A percentile compares a stretch with the other conserved stretches of the same genome.
Conservation (phyloP, 768 basidiomycete species). For the Termitomyces sp. region DNA sequence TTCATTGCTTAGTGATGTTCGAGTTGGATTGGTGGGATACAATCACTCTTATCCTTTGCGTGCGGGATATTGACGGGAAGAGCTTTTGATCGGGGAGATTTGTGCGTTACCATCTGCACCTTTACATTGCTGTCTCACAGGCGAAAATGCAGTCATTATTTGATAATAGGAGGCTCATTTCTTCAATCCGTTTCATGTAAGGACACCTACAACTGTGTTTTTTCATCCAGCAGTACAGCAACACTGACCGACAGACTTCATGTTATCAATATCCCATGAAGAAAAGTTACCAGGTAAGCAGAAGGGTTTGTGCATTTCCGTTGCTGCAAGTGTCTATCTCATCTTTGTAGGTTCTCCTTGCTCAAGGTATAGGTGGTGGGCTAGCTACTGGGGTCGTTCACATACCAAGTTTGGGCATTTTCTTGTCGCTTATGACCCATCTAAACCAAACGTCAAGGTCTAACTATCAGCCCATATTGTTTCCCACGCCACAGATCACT, state of each 20-base stretch:
- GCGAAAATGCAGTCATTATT: slow-evolving; percentile 6
- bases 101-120: slow-evolving; percentile 11
- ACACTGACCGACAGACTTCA: slow-evolving; percentile 12
- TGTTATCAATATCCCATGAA: slow-evolving; percentile 25
- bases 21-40: slow-evolving; percentile 48
- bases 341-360: slow-evolving; percentile 30
- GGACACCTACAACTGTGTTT: not conserved
- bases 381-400: slow-evolving; percentile 42
- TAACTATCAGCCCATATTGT: slow-evolving; percentile 41
- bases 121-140: not conserved
- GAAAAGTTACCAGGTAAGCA: slow-evolving; percentile 24
- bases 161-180: slow-evolving; percentile 14
- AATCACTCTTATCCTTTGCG: slow-evolving; percentile 31
- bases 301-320: not conserved
- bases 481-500: slow-evolving; percentile 39
- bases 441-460: slow-evolving; percentile 14
- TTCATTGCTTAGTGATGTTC: not conserved
- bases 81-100: slow-evolving; percentile 24
- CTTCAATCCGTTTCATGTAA: slow-evolving; percentile 6
- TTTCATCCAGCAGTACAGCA: not conserved
- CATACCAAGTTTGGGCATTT: slow-evolving; percentile 20
- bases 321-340: no score
- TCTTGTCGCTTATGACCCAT: not conserved
- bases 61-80: slow-evolving; percentile 20
- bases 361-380: slow-evolving; percentile 40